A percentile compares a stretch with the other conserved stretches of the same genome.
Conservation (phyloP, 2,329 filamentous ascomycete genomes). For the Hypoxylon sp. region DNA sequence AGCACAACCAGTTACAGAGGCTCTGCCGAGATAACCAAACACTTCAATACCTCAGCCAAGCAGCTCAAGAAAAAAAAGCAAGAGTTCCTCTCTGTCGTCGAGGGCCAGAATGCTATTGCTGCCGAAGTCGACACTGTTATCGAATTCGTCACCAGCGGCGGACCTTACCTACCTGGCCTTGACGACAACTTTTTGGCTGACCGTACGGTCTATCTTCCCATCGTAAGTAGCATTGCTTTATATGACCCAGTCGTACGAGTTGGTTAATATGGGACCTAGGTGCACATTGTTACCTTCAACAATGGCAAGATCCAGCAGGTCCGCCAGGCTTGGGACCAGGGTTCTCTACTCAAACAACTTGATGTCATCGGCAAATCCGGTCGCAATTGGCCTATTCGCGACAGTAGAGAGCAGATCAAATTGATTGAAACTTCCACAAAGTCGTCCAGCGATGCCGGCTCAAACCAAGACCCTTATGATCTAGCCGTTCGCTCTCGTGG, state of each 20-base stretch:
- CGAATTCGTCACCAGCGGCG: constrained; percentile 84
- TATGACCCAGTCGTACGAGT: not conserved
- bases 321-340: constrained; percentile 95
- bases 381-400: constrained; percentile 94
- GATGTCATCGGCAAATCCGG: constrained; percentile 92
- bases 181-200: constrained; percentile 96
- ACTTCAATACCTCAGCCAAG: constrained; percentile 77
- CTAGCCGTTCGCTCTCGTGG: constrained; percentile 61
- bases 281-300: constrained; percentile 91
- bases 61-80: constrained; percentile 87
- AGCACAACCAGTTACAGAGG: constrained; percentile 82
- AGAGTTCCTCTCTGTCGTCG: constrained; percentile 78
- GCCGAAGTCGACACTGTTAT: constrained; percentile 85
- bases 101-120: constrained; percentile 76
- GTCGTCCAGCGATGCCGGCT: constrained; percentile 56
- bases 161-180: constrained; percentile 86
- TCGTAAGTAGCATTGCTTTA: constrained; percentile 70
- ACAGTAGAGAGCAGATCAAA: constrained; percentile 84
- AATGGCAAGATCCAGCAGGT: constrained; percentile 86
- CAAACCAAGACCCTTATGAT: constrained; percentile 54
- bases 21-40: constrained; percentile 82
- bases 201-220: constrained; percentile 79
- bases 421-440: constrained; percentile 75
- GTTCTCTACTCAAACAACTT: constrained; percentile 88
- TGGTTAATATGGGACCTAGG: constrained; percentile 61